These are phyloP conservation scores for Alectoria sarmentosa DNA, from an alignment of 495 filamentous ascomycete genomes.

Conservation along the genomic window DNA sequence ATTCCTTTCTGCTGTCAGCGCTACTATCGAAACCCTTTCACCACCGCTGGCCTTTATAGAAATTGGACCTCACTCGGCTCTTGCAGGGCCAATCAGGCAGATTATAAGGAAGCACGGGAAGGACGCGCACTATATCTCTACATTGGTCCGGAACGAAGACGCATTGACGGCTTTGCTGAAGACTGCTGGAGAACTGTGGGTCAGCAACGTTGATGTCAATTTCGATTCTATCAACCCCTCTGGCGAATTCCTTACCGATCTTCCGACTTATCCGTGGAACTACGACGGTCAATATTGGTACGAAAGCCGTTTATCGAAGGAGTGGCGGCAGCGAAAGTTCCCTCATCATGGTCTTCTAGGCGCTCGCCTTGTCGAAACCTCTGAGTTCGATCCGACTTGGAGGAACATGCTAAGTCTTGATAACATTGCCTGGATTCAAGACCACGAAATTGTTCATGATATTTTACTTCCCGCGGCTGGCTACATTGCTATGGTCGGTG, in stretches of 20 bases:
- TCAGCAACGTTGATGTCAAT: constrained; percentile 8
- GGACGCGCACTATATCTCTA: constrained; percentile 3
- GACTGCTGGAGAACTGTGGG: background rate
- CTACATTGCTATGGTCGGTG: constrained; percentile 41
- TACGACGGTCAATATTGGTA: constrained; percentile 29
- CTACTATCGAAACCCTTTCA: no score
- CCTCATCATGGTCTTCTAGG: constrained; percentile 36
- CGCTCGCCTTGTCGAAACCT: constrained; percentile 22
- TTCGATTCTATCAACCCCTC: background rate
- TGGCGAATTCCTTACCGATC: constrained; percentile 21
- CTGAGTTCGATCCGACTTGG: constrained; percentile 31
- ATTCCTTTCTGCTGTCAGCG: constrained; percentile 26
- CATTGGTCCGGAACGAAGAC: constrained; percentile 10
- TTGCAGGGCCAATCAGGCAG: constrained; percentile 53
- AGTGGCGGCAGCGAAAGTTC: constrained; percentile 30
- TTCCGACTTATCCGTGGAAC: constrained; percentile 38
- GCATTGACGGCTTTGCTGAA: background rate
- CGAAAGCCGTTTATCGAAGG: constrained; percentile 29
- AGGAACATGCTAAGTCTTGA: constrained; percentile 33
- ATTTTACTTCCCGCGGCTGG: constrained; percentile 44
- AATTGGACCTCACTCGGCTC: constrained; percentile 54
- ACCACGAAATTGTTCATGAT: constrained; percentile 31
- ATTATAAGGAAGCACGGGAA: constrained; percentile 25
- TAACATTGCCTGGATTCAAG: constrained; percentile 20
- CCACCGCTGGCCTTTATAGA: constrained; percentile 35